Evolutionary conservation across 2,329 filamentous ascomycete genomes (phyloP), one percentile per base, ranked within the genome.

Genomic region (Talaromyces sp.): DNA sequence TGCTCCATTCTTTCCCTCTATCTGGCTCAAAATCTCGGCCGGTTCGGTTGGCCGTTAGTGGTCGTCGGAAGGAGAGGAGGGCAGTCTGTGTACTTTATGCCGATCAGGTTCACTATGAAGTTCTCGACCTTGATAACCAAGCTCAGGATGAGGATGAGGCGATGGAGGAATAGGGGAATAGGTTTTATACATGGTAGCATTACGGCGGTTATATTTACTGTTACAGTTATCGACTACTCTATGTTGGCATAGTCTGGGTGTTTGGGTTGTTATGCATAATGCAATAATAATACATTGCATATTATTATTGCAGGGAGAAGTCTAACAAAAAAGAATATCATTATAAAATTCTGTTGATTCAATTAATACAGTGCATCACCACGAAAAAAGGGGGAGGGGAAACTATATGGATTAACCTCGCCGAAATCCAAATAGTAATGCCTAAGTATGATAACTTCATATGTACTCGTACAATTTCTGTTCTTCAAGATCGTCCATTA

Each of bases 11-110:
- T 0, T 86, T 86, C 63, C 62, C 71, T 3, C 58, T 69, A 3
- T 69, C 75, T 58, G 75, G 74, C 1, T 69, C 73, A 7, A 84
- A 84, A 46, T 64, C 70, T 60, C 74, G 71, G 49, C 83, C 84
- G 0, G 60, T 79, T 24, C 74, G 73, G 59, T 64, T 87, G 7
- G 75, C 83, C 35, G 79, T 85, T 2, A 86, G 86, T 66, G 84
- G 84, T 21, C 73, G 83, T 13, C 73, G 83, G 11, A 79, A 79
- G 59, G 81, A 79, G 0, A 75, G 83, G 64, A 71, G 82, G 61
- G 79, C 81, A 3, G 75, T 84, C 21, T 80, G 84, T 57, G 80
- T 86, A 29, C 68, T 86, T 62, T 84, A 83, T 51, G 76, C 80
- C 29, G 80, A 83, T 67, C 71, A 75, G 38, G 75, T 81, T 67